A percentile compares a stretch with the other conserved stretches of the same genome.
phyloP scores from a whole-genome alignment of 176 grass and related monocot species.

The Sorghum bicolor region DNA sequence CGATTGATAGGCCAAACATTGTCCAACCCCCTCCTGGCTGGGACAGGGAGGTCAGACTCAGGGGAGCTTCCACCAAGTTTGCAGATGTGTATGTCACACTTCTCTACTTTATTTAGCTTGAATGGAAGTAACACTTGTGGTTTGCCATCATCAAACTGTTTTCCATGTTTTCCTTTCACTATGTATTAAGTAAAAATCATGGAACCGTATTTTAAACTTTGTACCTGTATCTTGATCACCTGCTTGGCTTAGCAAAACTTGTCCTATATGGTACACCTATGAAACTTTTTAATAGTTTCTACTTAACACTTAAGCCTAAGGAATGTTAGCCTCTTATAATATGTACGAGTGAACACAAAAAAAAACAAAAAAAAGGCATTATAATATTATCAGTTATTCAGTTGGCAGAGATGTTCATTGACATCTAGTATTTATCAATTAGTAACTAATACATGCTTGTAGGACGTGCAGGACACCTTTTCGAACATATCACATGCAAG shows the following conservation, averaged over 20 bases:
- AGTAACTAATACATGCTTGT: background rate
- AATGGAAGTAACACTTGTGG: slow-evolving; percentile 16
- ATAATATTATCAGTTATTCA: background rate
- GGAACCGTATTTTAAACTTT: background rate
- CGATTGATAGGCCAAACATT: slow-evolving; percentile 79
- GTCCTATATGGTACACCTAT: background rate
- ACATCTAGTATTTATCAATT: background rate
- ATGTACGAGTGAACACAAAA: slow-evolving; percentile 13
- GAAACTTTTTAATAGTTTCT: background rate
- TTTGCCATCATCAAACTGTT: background rate
- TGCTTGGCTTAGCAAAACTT: slow-evolving; percentile 11
- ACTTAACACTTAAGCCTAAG: background rate
- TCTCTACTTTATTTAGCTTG: slow-evolving; percentile 13
- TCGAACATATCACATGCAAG: background rate
- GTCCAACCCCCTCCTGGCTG: slow-evolving; percentile 66
- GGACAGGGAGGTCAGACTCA: slow-evolving; percentile 81
- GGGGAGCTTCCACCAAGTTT: slow-evolving; percentile 67
- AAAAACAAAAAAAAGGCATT: background rate
- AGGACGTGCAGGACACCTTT: slow-evolving; percentile 4
- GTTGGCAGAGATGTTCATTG: slow-evolving; percentile 4
- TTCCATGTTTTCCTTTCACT: background rate
- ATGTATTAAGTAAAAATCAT: background rate
- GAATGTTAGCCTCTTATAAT: slow-evolving; percentile 12
- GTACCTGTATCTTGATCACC: background rate
- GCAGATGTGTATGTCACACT: slow-evolving; percentile 74